A percentile compares a stretch with the other conserved stretches of the same genome.
These are phyloP conservation scores for Psilocybe mexicana DNA, from an alignment of 1,284 basidiomycete species.

Conservation along the genomic window DNA sequence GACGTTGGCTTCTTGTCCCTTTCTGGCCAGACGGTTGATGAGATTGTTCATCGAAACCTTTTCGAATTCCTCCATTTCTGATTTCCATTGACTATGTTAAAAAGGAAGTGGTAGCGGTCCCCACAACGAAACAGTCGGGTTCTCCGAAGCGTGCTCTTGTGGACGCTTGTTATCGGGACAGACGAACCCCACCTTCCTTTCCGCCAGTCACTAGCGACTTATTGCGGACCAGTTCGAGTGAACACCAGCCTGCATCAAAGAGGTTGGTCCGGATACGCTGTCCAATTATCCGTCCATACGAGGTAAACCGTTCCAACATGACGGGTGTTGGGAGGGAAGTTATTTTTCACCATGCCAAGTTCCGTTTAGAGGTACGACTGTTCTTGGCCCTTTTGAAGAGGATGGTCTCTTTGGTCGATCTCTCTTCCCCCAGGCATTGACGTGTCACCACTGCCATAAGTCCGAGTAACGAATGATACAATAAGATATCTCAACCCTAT, in stretches of 20 bases:
- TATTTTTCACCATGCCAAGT: background rate
- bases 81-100: too few species aligned
- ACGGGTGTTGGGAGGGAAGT: background rate
- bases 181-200: background rate
- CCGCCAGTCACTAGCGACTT: background rate
- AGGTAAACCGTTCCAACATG: too few species aligned
- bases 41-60: too few species aligned
- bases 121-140: too few species aligned
- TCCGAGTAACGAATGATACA: background rate
- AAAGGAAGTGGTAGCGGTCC: too few species aligned
- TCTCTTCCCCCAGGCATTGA: conserved; percentile 7
- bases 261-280: too few species aligned
- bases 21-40: background rate
- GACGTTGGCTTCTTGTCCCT: background rate
- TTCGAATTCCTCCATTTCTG: too few species aligned
- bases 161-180: too few species aligned
- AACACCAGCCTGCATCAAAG: too few species aligned
- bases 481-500: background rate
- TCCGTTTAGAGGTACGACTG: background rate
- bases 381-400: background rate
- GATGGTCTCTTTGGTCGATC: conserved; percentile 1
- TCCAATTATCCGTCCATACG: too few species aligned
- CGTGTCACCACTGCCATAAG: conserved; percentile 2
- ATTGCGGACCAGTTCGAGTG: too few species aligned
- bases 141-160: too few species aligned